Percentiles rank a stretch among this genome's conserved stretches.
Evolutionary conservation across 1,284 basidiomycete species (phyloP).

Genomic region (Hemileia vastatrix): DNA sequence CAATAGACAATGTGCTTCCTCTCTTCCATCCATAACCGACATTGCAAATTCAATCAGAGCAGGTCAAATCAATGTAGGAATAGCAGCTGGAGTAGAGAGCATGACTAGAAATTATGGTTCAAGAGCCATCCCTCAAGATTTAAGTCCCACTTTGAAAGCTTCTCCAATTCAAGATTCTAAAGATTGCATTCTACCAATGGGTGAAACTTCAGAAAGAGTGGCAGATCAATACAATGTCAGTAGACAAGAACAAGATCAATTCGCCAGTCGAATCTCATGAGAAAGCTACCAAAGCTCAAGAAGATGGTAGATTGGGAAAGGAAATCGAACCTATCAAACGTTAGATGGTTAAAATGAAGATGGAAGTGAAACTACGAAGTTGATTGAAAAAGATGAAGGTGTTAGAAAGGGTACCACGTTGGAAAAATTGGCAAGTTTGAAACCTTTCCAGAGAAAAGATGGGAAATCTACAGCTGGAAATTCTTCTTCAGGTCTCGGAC

Average conservation of each 20-base stretch:
- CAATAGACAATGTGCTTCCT: conserved; percentile 46
- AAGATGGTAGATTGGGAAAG: conserved; percentile 32
- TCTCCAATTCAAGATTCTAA: conserved; percentile 29
- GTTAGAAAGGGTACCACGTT: conserved; percentile 25
- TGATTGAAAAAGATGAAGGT: conserved; percentile 35
- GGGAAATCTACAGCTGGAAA: conserved; percentile 39
- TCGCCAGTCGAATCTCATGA: conserved; percentile 35
- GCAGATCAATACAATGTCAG: conserved; percentile 35
- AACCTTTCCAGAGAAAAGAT: conserved; percentile 36
- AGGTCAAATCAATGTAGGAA: conserved; percentile 36
- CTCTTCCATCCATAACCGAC: conserved; percentile 44
- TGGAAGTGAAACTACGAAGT: conserved; percentile 32
- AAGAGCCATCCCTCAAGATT: conserved; percentile 35
- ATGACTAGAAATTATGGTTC: conserved; percentile 42
- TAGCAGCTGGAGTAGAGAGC: conserved; percentile 39
- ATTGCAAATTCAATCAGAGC: conserved; percentile 43
- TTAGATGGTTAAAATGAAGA: conserved; percentile 34
- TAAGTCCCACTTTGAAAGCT: conserved; percentile 33
- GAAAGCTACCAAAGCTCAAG: conserved; percentile 33
- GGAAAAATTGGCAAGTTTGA: conserved; percentile 33
- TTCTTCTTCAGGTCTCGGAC: conserved; percentile 39
- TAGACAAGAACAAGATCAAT: conserved; percentile 35
- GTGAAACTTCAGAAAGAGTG: conserved; percentile 37
- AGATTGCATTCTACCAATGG: conserved; percentile 42
- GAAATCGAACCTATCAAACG: conserved; percentile 39